Conservation (phyloP, 2,329 filamentous ascomycete species). For the Tolypocladium capitatum region DNA sequence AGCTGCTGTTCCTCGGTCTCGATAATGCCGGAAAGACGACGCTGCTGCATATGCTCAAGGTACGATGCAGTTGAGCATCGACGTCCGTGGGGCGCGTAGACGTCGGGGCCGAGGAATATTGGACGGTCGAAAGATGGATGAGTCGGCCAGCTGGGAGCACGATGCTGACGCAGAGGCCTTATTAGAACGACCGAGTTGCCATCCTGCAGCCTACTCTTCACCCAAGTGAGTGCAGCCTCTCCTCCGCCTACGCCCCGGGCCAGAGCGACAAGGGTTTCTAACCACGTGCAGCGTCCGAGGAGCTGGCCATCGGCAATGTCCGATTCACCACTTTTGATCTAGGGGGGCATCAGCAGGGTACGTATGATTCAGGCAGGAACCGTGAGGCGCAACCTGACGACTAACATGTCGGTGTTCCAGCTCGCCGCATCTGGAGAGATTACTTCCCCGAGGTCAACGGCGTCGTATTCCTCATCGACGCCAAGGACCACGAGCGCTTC, state of each 20-base stretch:
- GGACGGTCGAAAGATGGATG: neutral
- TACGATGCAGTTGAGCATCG: slow-evolving; percentile 19
- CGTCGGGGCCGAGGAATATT: neutral
- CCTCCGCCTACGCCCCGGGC: neutral
- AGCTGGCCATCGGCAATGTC: slow-evolving; percentile 84
- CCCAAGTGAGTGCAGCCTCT: slow-evolving; percentile 51
- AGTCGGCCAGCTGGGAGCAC: neutral
- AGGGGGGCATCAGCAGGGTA: slow-evolving; percentile 85
- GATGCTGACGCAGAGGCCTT: slow-evolving; percentile 10
- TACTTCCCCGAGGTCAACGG: slow-evolving; percentile 95
- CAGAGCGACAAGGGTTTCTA: neutral
- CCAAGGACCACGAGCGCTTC: slow-evolving; percentile 93
- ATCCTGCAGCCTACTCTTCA: slow-evolving; percentile 84
- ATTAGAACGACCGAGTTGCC: slow-evolving; percentile 79
- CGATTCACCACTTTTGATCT: slow-evolving; percentile 92
- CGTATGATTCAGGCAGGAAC: slow-evolving; percentile 6
- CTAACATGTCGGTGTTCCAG: slow-evolving; percentile 28
- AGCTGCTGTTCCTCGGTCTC: slow-evolving; percentile 84
- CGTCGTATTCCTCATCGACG: slow-evolving; percentile 95
- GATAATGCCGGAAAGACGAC: slow-evolving; percentile 95
- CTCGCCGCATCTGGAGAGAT: slow-evolving; percentile 88
- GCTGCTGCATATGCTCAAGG: slow-evolving; percentile 90
- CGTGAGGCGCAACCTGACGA: neutral
- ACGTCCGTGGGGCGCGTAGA: neutral
- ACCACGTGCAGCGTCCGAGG: slow-evolving; percentile 57